phyloP scores from a whole-genome alignment of 768 basidiomycete genomes.

The Boletus subparvulus region DNA sequence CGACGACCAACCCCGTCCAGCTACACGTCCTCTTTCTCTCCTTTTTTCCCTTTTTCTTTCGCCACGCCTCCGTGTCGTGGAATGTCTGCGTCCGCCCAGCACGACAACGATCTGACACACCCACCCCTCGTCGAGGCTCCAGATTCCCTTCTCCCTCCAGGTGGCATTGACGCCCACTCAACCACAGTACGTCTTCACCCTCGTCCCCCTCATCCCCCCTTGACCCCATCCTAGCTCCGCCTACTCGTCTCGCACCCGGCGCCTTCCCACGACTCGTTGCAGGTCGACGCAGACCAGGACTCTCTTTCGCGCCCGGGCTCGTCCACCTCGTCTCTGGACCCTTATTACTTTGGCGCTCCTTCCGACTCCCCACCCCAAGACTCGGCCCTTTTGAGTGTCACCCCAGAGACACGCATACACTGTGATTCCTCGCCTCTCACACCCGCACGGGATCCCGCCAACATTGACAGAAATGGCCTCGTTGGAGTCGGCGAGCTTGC shows the following conservation, averaged over 20 bases:
- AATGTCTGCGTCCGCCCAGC: slow-evolving; percentile 45
- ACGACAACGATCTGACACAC: slow-evolving; percentile 36
- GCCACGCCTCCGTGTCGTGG: neutral
- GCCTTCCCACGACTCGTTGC: slow-evolving; percentile 28
- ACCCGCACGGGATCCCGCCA: slow-evolving; percentile 72
- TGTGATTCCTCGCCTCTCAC: slow-evolving; percentile 65
- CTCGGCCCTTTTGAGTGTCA: slow-evolving; percentile 43
- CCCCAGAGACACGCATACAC: slow-evolving; percentile 56
- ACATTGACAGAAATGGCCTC: slow-evolving; percentile 82
- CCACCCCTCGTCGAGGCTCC: slow-evolving; percentile 24
- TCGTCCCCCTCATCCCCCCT: neutral
- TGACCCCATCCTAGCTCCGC: slow-evolving; percentile 39
- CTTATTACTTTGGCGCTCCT: slow-evolving; percentile 81
- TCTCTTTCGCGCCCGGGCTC: slow-evolving; percentile 64
- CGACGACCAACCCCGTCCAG: slow-evolving; percentile 27
- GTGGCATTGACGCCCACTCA: slow-evolving; percentile 1
- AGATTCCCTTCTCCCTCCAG: slow-evolving; percentile 29
- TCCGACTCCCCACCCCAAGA: slow-evolving; percentile 60
- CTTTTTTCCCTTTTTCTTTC: slow-evolving; percentile 17
- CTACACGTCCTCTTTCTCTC: too few species aligned
- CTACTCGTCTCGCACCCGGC: slow-evolving; percentile 48
- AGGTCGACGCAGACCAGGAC: slow-evolving; percentile 46
- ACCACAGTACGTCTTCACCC: slow-evolving; percentile 10
- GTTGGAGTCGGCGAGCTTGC: slow-evolving; percentile 95
- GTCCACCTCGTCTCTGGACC: slow-evolving; percentile 79